Evolutionary conservation across 75 land plant genomes (phyloP).

Genomic region (Sequoia sempervirens): DNA sequence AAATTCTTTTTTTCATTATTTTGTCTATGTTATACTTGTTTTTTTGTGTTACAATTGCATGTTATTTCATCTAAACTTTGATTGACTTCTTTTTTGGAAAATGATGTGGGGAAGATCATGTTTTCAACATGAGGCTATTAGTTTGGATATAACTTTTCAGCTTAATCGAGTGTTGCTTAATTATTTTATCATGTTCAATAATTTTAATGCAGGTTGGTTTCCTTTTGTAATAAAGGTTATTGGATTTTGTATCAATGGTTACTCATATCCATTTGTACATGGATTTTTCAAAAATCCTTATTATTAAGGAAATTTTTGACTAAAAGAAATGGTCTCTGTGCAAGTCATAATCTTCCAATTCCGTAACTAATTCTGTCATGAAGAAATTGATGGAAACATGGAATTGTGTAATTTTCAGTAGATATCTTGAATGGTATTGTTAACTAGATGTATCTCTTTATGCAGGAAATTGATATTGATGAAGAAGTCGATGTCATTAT

Average conservation of each 20-base stretch:
- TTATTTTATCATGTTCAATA: not conserved
- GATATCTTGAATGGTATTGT: not conserved
- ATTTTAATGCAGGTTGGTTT: not conserved
- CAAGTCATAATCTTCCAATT: not conserved
- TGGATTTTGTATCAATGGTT: not conserved
- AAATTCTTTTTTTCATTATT: too few relatives aligned
- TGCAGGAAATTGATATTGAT: conserved; percentile 85
- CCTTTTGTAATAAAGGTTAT: not conserved
- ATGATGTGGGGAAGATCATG: too few relatives aligned
- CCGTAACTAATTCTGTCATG: not conserved
- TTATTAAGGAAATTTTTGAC: not conserved
- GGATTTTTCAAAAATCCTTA: not conserved
- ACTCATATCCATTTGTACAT: not conserved
- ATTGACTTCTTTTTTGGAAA: too few relatives aligned
- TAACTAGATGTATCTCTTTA: not conserved
- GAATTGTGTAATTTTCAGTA: not conserved
- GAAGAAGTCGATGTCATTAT: conserved; percentile 94
- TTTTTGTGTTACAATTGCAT: too few relatives aligned
- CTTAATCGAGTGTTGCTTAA: not conserved
- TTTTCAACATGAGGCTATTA: not conserved
- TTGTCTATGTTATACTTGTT: too few relatives aligned
- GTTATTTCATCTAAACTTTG: too few relatives aligned
- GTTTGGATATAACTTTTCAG: not conserved
- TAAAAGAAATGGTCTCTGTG: not conserved
- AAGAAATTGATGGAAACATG: conserved; percentile 6